Percentiles rank a stretch among this genome's conserved stretches.
Evolutionary conservation across 306 rosid species (phyloP).

Genomic region (Ziziphus jujuba): DNA sequence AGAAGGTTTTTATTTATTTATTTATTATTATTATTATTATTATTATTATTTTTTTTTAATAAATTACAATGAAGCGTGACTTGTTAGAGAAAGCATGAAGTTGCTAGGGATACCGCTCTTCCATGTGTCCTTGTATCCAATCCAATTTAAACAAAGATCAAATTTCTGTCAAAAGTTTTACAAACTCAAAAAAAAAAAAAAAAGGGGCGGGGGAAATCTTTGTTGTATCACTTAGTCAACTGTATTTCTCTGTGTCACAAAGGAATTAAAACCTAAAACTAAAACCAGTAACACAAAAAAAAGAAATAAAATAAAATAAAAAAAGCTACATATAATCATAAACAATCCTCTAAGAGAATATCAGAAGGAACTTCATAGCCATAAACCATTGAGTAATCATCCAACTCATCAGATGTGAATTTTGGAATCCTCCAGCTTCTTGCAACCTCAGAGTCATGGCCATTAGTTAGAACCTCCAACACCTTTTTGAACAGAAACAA

Average conservation of each 20-base stretch:
- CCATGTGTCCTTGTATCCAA: no score
- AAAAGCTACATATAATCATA: slow-evolving; percentile 22
- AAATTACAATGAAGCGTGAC: no score
- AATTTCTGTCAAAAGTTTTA: no score
- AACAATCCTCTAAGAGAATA: slow-evolving; percentile 57
- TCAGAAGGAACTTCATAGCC: slow-evolving; percentile 74
- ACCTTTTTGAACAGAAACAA: slow-evolving; percentile 38
- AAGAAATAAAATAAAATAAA: background rate
- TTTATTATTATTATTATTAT: no score
- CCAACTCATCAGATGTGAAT: slow-evolving; percentile 69
- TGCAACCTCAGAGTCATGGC: slow-evolving; percentile 51
- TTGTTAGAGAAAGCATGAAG: no score
- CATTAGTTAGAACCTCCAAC: slow-evolving; percentile 62
- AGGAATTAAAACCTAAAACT: slow-evolving; percentile 6
- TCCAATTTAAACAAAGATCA: no score
- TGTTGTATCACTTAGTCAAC: background rate
- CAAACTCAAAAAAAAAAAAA: no score
- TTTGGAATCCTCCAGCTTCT: slow-evolving; percentile 73
- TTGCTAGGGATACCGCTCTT: no score
- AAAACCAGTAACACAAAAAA: background rate
- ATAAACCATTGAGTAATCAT: slow-evolving; percentile 84
- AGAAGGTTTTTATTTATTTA: no score
- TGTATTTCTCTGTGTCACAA: background rate
- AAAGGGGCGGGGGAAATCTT: no score
- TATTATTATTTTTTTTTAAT: no score